These are phyloP conservation scores for Pseudogymnoascus pannorum DNA, from an alignment of 2,329 filamentous ascomycete species.

Conservation along the genomic window DNA sequence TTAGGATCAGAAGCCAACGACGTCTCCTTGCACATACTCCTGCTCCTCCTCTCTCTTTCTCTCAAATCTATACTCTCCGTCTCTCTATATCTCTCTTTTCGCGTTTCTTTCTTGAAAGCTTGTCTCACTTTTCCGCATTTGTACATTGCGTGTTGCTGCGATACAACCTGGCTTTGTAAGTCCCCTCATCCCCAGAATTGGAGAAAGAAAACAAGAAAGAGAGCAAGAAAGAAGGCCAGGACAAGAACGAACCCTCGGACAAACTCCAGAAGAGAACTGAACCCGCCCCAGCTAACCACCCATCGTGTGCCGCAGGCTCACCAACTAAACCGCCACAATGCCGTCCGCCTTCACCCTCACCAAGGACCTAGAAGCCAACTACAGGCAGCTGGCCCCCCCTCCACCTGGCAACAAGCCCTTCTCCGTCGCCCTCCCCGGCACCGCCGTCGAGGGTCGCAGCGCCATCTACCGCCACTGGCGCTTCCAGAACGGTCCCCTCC, in stretches of 20 bases:
- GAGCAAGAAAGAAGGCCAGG: background rate
- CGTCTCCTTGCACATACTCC: background rate
- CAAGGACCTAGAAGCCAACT: constrained; percentile 22
- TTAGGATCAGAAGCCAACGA: too few species aligned
- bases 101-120: background rate
- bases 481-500: constrained; percentile 61
- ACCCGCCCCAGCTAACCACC: background rate
- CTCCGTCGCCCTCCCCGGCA: constrained; percentile 68
- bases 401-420: constrained; percentile 48
- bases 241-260: background rate
- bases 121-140: background rate
- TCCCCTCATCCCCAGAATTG: background rate
- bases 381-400: constrained; percentile 19
- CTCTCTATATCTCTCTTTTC: background rate
- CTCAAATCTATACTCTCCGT: background rate
- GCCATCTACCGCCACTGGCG: constrained; percentile 79
- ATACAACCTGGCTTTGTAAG: background rate
- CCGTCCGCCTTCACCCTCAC: background rate
- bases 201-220: background rate
- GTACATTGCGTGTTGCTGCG: background rate
- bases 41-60: background rate
- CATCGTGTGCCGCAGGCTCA: background rate
- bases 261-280: background rate
- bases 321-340: background rate
- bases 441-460: constrained; percentile 63